A percentile compares a stretch with the other conserved stretches of the same genome.
phyloP scores from a whole-genome alignment of 2,329 filamentous ascomycete species.

The Huntiella abstrusa region DNA sequence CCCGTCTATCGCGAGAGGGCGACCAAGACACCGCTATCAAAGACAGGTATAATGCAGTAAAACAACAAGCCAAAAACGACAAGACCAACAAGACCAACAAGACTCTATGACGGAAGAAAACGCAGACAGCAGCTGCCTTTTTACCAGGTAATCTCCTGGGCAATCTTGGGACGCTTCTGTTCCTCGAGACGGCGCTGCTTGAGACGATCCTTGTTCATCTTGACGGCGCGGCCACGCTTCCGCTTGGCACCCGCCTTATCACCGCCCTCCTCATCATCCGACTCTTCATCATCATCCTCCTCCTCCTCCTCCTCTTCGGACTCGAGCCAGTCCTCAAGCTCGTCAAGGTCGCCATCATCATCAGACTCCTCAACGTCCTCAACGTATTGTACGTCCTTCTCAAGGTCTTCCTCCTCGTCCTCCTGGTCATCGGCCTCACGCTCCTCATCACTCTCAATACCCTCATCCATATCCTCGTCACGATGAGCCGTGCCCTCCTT shows the following conservation, averaged over 20 bases:
- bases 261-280: slow-evolving; percentile 38
- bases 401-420: slow-evolving; percentile 70
- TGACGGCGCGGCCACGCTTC: slow-evolving; percentile 30
- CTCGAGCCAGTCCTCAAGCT: slow-evolving; percentile 53
- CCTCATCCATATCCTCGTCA: slow-evolving; percentile 78
- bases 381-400: slow-evolving; percentile 76
- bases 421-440: slow-evolving; percentile 68
- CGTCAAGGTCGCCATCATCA: slow-evolving; percentile 67
- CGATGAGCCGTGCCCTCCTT: slow-evolving; percentile 62
- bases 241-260: slow-evolving; percentile 37
- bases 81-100: slow-evolving; percentile 1
- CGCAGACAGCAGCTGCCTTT: background rate
- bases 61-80: slow-evolving; percentile 5
- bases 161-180: slow-evolving; percentile 23
- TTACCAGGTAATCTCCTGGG: slow-evolving; percentile 26
- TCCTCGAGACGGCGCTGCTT: slow-evolving; percentile 44
- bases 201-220: slow-evolving; percentile 24
- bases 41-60: background rate
- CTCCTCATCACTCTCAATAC: slow-evolving; percentile 51
- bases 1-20: background rate
- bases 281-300: slow-evolving; percentile 34
- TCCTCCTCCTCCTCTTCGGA: slow-evolving; percentile 39
- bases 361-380: slow-evolving; percentile 77
- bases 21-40: background rate
- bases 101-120: slow-evolving; percentile 1